Evolutionary conservation across 176 grass and related monocot genomes (phyloP), one percentile per base, ranked within the genome.

Genomic region (Bromus sterilis): DNA sequence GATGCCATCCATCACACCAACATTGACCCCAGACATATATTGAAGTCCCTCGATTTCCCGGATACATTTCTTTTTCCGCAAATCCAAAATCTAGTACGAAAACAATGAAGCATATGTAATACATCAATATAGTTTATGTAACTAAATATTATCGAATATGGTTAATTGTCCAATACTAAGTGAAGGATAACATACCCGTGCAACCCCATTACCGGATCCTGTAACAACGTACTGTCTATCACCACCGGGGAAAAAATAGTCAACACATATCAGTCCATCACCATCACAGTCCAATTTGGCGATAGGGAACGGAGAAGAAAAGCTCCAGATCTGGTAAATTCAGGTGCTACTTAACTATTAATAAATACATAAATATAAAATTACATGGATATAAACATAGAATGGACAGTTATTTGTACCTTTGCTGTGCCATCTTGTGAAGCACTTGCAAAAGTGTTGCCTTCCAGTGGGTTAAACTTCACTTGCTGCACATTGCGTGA

Each of bases 401-500:
- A n/a, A n/a, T n/a, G n/a, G n/a, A n/a, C n/a, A n/a, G n/a, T n/a
- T n/a, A n/a, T n/a, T n/a, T 55, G 51, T 55, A 93, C 91, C 91
- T 93, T 93, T 77, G 87, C 80, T 42, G 84, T 87, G 24, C 83
- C 68, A 62, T 87, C 77, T 40, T 80, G 31, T 2, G 65, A 89
- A 30, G 87, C 91, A 67, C 87, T 84, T 62, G 87, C 87, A 35
- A 90, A 93, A 58, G 85, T 90, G 73, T 88, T 86, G 21, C 55
- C 51, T 23, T 55, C 82, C 57, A 90, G 75, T 16, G 87, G 91
- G 61, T 90, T 88, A 78, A 90, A 93, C 42, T 82, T 90, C 7
- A 88, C 79, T 83, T 87, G 86, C 41, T 77, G 70, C 25, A 82
- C 86, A 82, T 77, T 82, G 73, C 82, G 40, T 44, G 86, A 87